Percentiles rank a stretch among this genome's conserved stretches.
These are phyloP conservation scores for Chaetomiaceae sp. DNA, from an alignment of 2,329 filamentous ascomycete genomes.

Conservation along the genomic window DNA sequence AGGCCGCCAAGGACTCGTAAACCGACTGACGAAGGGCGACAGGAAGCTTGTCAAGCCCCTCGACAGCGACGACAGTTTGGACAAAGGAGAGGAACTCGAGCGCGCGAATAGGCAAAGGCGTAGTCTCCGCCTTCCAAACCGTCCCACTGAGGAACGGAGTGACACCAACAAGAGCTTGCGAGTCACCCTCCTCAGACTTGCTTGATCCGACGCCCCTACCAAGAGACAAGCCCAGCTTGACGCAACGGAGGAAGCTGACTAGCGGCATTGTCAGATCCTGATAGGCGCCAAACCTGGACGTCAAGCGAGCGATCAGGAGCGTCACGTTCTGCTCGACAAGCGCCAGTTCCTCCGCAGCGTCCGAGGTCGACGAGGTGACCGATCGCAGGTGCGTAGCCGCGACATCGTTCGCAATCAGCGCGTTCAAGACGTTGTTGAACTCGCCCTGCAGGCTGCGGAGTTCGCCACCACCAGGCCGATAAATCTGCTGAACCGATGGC, in stretches of 20 bases:
- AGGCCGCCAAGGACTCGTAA: slow-evolving; percentile 62
- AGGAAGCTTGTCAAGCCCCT: slow-evolving; percentile 42
- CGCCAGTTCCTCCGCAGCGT: slow-evolving; percentile 42
- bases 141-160: slow-evolving; percentile 55
- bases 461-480: slow-evolving; percentile 64
- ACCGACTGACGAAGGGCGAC: slow-evolving; percentile 48
- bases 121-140: slow-evolving; percentile 28
- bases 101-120: slow-evolving; percentile 30
- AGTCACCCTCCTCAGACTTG: slow-evolving; percentile 24
- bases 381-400: slow-evolving; percentile 35
- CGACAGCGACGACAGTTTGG: slow-evolving; percentile 42
- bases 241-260: slow-evolving; percentile 71
- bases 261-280: slow-evolving; percentile 79
- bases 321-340: slow-evolving; percentile 55
- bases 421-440: slow-evolving; percentile 70
- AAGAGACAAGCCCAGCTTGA: slow-evolving; percentile 71
- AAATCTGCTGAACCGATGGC: slow-evolving; percentile 63
- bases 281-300: slow-evolving; percentile 68
- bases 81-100: slow-evolving; percentile 50
- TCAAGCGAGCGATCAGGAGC: slow-evolving; percentile 67
- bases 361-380: slow-evolving; percentile 30
- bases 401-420: slow-evolving; percentile 49
- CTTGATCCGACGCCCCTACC: slow-evolving; percentile 44
- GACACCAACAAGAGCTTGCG: slow-evolving; percentile 39
- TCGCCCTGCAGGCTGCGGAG: slow-evolving; percentile 73